Base-by-base conservation (phyloP, 2,329 filamentous ascomycete species). In the Botrytis cinerea region DNA sequence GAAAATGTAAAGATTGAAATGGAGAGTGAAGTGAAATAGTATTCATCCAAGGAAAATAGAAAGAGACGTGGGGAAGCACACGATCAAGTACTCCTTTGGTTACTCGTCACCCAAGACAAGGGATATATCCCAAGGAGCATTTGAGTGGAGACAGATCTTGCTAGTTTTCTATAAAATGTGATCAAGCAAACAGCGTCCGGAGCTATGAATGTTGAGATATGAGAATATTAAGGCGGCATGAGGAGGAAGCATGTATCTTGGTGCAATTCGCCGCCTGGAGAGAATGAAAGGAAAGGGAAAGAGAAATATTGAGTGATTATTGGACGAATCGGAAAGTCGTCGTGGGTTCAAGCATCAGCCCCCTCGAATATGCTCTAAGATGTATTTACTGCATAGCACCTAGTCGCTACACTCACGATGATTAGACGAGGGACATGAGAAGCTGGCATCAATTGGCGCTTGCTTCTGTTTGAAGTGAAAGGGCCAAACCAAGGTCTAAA, bases 41-140 rank as follows among this genome's bases (percentile, higher is more conserved):
- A 8, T 57, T 28, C 14, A 66, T 28, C n/a, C n/a, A 71, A 38
- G 22, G 18, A 25, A 43, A 45, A 67, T 25, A n/a, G 28, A 43
- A 38, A 59, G 43, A 4, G 18, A 72, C 22, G 46, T 40, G 62
- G 61, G 38, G 61, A 67, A 54, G 38, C 70, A 72, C 70, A 72
- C 70, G 70, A 72, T 72, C 70, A 72, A 72, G 61, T 68, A 72
- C 46, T 40, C 46, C 28, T 68, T 67, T 45, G 25, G 38, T 22
- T 48, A 20, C 18, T 66, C 62, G 40, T 54, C 43, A 59, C 45
- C 22, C 57, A 62, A 48, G 57, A 61, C 61, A 62, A n/a, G 54
- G 59, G n/a, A 43, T 40, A 35, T 54, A n/a, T 60, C 40, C n/a
- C 48, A 57, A 59, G 43, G 45, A 38, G 35, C 28, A 25, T 20